These are phyloP conservation scores for Paramarasmius palmivorus DNA, from an alignment of 1,284 basidiomycete species.

Conservation along the genomic window DNA sequence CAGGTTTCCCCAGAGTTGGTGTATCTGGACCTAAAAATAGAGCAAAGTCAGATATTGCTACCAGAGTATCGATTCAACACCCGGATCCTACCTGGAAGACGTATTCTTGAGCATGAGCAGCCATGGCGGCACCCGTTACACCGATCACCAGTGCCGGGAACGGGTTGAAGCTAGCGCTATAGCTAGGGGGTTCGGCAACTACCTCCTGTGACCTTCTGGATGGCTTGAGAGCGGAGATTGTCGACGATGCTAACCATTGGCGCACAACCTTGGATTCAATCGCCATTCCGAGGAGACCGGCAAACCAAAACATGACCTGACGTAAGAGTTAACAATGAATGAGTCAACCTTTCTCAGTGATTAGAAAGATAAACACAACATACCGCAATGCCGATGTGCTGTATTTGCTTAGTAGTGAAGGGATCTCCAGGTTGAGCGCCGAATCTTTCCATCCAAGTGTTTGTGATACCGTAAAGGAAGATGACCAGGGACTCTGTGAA, in stretches of 20 bases:
- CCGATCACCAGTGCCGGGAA: constrained; percentile 94
- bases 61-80: not conserved
- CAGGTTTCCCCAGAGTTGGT: constrained; percentile 90
- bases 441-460: constrained; percentile 97
- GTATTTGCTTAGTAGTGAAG: constrained; percentile 90
- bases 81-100: constrained; percentile 69
- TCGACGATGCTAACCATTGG: constrained; percentile 64
- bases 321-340: not conserved
- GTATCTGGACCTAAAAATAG: constrained; percentile 73
- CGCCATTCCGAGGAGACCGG: constrained; percentile 86
- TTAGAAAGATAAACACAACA: constrained; percentile 24
- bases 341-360: constrained; percentile 5
- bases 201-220: constrained; percentile 38
- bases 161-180: constrained; percentile 86
- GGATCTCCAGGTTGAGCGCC: constrained; percentile 82
- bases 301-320: constrained; percentile 92
- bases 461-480: constrained; percentile 87
- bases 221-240: constrained; percentile 44
- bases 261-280: constrained; percentile 81
- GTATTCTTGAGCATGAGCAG: constrained; percentile 92
- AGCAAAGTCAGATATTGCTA: not conserved
- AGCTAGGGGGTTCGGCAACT: constrained; percentile 68
- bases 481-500: constrained; percentile 88
- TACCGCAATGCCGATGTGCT: constrained; percentile 94
- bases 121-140: constrained; percentile 93